Conservation (phyloP, 2,329 filamentous ascomycete genomes). For the Colletotrichum coccodes region DNA sequence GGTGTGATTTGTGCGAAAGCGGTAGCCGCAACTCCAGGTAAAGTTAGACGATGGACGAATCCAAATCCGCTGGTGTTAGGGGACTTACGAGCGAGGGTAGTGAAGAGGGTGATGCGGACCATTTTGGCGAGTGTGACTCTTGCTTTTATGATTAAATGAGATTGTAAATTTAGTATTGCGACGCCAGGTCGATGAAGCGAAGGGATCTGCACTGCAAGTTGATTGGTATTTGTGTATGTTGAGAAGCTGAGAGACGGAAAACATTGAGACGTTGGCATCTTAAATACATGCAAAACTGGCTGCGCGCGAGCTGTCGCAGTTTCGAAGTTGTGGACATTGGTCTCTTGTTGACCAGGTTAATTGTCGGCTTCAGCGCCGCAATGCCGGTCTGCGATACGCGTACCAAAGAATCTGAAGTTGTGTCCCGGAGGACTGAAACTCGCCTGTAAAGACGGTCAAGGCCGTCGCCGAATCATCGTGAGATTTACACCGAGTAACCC, state of each 20-base stretch:
- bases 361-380: background rate
- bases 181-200: constrained; percentile 29
- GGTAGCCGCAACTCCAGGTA: constrained; percentile 30
- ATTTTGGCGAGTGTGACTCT: constrained; percentile 22
- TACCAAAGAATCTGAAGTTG: background rate
- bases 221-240: background rate
- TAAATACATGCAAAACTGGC: background rate
- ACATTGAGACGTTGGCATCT: background rate
- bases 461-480: background rate
- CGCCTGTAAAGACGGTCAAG: background rate
- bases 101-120: constrained; percentile 38
- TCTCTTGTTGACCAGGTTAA: background rate
- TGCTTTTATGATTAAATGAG: background rate
- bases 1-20: constrained; percentile 36
- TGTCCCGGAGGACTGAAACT: constrained; percentile 14
- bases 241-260: background rate
- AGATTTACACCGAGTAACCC: background rate
- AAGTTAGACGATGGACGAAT: background rate
- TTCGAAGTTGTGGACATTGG: background rate
- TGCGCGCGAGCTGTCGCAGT: background rate
- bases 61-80: too few relatives aligned
- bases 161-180: background rate
- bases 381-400: background rate
- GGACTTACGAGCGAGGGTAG: constrained; percentile 39
- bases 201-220: constrained; percentile 13